phyloP scores from a whole-genome alignment of 164 flowering plant genomes.

The Vitis rotundifolia region DNA sequence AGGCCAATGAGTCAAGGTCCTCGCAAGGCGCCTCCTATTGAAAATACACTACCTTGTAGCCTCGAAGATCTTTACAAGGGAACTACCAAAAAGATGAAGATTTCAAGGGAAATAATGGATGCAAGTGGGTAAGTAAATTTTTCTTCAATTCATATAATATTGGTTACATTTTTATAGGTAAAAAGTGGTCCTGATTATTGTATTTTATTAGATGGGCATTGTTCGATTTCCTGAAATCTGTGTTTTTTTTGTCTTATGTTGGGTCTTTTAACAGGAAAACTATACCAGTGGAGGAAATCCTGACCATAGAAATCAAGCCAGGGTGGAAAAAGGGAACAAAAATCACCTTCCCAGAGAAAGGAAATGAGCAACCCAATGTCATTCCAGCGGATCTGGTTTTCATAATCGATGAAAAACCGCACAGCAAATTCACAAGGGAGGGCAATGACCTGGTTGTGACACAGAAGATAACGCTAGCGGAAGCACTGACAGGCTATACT shows the following conservation, averaged over 20 bases:
- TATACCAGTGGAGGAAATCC: slow-evolving; percentile 48
- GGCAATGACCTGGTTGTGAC: slow-evolving; percentile 70
- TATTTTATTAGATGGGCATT: too few species aligned
- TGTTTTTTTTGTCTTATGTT: not conserved
- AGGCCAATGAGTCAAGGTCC: slow-evolving; percentile 23
- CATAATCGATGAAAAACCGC: slow-evolving; percentile 83
- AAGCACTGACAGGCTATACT: slow-evolving; percentile 69
- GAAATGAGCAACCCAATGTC: slow-evolving; percentile 33
- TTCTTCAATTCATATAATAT: not conserved
- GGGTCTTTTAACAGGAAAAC: slow-evolving; percentile 34
- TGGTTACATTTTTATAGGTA: too few species aligned
- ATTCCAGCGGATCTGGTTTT: slow-evolving; percentile 65
- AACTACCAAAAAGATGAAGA: slow-evolving; percentile 51
- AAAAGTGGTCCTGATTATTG: too few species aligned
- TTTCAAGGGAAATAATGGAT: slow-evolving; percentile 40
- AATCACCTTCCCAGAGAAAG: slow-evolving; percentile 54
- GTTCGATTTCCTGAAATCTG: not conserved
- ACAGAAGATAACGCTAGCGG: slow-evolving; percentile 55
- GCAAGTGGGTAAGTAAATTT: slow-evolving; percentile 34
- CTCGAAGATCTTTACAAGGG: slow-evolving; percentile 50
- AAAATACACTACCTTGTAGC: slow-evolving; percentile 36
- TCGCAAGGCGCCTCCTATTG: slow-evolving; percentile 38
- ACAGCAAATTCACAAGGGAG: slow-evolving; percentile 62
- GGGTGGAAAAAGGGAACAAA: slow-evolving; percentile 71
- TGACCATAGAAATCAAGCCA: slow-evolving; percentile 53